phyloP scores from a whole-genome alignment of 2,329 filamentous ascomycete species.

The Xylaria sp. region DNA sequence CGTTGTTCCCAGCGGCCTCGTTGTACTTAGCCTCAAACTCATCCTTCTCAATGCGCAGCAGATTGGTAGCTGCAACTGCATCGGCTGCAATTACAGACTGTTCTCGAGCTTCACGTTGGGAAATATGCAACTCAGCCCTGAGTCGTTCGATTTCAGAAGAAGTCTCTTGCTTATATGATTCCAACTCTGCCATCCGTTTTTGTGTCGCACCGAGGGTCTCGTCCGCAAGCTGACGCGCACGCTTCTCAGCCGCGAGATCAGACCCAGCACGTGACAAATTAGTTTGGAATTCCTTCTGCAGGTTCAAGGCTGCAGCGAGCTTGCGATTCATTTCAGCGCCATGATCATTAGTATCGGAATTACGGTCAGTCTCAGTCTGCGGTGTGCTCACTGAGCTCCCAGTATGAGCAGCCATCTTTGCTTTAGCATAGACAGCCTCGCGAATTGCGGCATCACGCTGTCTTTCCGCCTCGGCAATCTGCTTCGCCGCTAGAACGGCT shows the following conservation, averaged over 20 bases:
- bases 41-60: conserved; percentile 87
- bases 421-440: conserved; percentile 94
- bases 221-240: conserved; percentile 84
- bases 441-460: conserved; percentile 94
- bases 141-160: conserved; percentile 86
- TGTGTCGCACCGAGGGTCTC: conserved; percentile 86
- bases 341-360: conserved; percentile 66
- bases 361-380: conserved; percentile 68
- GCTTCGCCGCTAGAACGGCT: conserved; percentile 82
- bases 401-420: conserved; percentile 83
- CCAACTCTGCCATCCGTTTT: conserved; percentile 83
- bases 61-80: conserved; percentile 75
- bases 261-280: conserved; percentile 74
- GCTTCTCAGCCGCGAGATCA: conserved; percentile 84
- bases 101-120: conserved; percentile 81
- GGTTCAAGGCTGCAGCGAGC: conserved; percentile 80
- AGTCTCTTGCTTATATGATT: conserved; percentile 83
- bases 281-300: conserved; percentile 83
- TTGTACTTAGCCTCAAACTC: conserved; percentile 77
- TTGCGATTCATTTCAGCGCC: conserved; percentile 81
- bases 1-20: conserved; percentile 72
- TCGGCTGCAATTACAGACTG: conserved; percentile 82
- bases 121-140: conserved; percentile 83
- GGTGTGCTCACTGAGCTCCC: conserved; percentile 71
- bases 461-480: conserved; percentile 93